Conservation (phyloP, 768 basidiomycete genomes). For the Pleurotus giganteus region DNA sequence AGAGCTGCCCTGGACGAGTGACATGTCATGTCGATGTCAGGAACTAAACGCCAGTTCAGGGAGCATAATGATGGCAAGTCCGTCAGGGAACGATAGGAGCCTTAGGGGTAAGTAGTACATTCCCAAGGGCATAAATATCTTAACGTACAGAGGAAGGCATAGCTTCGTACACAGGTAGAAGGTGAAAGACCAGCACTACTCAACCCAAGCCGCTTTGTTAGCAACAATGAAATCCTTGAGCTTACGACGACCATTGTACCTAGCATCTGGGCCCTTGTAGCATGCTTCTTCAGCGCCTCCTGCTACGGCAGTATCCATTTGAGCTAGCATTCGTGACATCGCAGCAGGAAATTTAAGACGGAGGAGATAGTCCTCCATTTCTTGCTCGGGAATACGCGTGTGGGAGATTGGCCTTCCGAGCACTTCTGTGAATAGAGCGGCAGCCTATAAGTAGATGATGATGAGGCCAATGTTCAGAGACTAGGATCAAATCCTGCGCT, state of each 20-base stretch:
- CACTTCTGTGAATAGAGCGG: conserved; percentile 20
- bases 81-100: no score
- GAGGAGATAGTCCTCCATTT: background rate
- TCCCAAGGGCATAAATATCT: no score
- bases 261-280: background rate
- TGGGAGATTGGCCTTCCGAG: conserved; percentile 29
- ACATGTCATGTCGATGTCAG: no score
- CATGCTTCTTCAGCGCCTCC: background rate
- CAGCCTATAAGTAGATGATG: conserved; percentile 16
- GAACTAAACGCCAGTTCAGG: no score
- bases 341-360: background rate
- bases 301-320: background rate
- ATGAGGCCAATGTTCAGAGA: background rate
- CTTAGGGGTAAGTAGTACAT: no score
- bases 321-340: background rate
- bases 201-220: background rate
- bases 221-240: background rate
- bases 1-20: no score
- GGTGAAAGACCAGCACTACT: background rate
- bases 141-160: no score
- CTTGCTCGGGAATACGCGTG: conserved; percentile 13
- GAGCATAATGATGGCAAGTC: no score
- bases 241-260: background rate
- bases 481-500: background rate
- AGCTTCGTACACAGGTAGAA: no score